Conservation (phyloP, 2,329 filamentous ascomycete species). For the Stagonosporopsis cucurbitacearum region DNA sequence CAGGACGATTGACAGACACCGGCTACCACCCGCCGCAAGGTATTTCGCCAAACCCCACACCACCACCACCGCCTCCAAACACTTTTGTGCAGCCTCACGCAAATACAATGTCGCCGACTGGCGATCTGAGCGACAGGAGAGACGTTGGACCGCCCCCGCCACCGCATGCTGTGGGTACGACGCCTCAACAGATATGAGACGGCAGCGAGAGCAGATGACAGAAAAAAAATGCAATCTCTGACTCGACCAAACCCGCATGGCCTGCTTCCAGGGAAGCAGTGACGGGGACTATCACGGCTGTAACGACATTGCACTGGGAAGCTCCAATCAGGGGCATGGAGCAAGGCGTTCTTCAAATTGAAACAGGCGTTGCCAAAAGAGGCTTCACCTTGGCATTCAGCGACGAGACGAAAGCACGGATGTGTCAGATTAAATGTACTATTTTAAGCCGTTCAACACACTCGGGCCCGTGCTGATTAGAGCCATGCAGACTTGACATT, state of each 20-base stretch:
- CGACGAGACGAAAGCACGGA: constrained; percentile 1
- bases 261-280: constrained; percentile 6
- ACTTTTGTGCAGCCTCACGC: constrained; percentile 18
- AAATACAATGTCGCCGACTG: constrained; percentile 27
- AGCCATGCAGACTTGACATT: neutral
- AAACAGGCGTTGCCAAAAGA: neutral
- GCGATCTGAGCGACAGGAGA: constrained; percentile 40
- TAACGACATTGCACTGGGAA: constrained; percentile 16
- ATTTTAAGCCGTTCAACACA: neutral
- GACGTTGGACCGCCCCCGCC: constrained; percentile 34
- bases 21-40: constrained; percentile 44
- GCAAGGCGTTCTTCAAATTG: constrained; percentile 20
- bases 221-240: neutral
- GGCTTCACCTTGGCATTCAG: constrained; percentile 1
- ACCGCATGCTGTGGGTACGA: constrained; percentile 39
- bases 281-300: constrained; percentile 15
- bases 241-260: constrained; percentile 3
- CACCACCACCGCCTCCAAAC: constrained; percentile 32
- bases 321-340: constrained; percentile 10
- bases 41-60: constrained; percentile 41
- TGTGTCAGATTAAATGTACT: constrained; percentile 16
- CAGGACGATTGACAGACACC: constrained; percentile 43
- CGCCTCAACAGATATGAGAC: constrained; percentile 36
- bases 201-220: neutral
- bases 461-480: neutral